These are phyloP conservation scores for Chalciporus chontae DNA, from an alignment of 768 basidiomycete species.

Conservation along the genomic window DNA sequence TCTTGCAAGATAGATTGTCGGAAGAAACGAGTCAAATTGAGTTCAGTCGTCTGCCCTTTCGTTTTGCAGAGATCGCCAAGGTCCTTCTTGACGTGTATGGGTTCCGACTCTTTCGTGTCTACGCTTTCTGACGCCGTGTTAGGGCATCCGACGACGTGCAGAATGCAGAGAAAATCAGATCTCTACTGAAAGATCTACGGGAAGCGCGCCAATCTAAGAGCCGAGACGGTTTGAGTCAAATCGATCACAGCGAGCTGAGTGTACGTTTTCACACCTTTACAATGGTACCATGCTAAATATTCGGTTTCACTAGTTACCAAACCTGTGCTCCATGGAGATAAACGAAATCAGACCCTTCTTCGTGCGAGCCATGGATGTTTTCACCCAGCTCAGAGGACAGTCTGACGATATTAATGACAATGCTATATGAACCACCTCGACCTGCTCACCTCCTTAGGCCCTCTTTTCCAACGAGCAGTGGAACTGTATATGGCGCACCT, in stretches of 20 bases:
- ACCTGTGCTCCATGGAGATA: constrained; percentile 87
- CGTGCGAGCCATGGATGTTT: constrained; percentile 71
- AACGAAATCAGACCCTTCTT: constrained; percentile 93
- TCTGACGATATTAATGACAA: constrained; percentile 4
- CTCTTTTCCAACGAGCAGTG: background rate
- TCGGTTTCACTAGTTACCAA: constrained; percentile 56
- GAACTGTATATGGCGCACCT: background rate
- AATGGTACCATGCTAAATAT: background rate
- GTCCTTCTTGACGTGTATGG: constrained; percentile 89
- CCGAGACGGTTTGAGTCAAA: constrained; percentile 73
- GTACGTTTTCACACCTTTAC: constrained; percentile 41
- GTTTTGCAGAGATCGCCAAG: constrained; percentile 88
- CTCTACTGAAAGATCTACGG: constrained; percentile 89
- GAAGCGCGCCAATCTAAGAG: constrained; percentile 95
- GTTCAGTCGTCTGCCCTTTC: constrained; percentile 82
- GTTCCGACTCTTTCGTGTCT: background rate
- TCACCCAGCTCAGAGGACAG: constrained; percentile 52
- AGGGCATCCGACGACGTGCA: constrained; percentile 91
- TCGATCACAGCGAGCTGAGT: constrained; percentile 80
- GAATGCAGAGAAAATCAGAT: constrained; percentile 78
- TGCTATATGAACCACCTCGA: constrained; percentile 1
- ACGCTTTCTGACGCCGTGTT: background rate
- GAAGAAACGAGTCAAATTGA: constrained; percentile 70
- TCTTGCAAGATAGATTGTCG: constrained; percentile 68
- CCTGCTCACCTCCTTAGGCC: background rate